phyloP scores from a whole-genome alignment of 1,284 basidiomycete species.

The Tilletia indica region DNA sequence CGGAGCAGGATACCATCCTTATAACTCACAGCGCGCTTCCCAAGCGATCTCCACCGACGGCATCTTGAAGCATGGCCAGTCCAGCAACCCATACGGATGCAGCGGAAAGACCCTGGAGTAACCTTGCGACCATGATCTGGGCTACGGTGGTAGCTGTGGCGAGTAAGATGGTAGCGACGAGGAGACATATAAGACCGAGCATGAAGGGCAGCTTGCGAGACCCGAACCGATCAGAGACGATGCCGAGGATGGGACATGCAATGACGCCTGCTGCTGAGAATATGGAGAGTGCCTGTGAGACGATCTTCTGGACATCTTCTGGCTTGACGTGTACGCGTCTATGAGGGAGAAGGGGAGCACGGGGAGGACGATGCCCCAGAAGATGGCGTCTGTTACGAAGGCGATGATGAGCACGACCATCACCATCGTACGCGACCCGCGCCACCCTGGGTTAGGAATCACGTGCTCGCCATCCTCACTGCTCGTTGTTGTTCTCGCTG shows the following conservation, averaged over 20 bases:
- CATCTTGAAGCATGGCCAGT: slow-evolving; percentile 6
- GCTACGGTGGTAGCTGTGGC: background rate
- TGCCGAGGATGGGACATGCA: slow-evolving; percentile 8
- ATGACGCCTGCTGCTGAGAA: slow-evolving; percentile 2
- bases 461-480: too few species aligned
- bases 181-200: background rate
- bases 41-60: background rate
- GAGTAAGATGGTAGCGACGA: background rate
- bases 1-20: background rate
- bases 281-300: slow-evolving; percentile 4
- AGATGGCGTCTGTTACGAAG: slow-evolving; percentile 1
- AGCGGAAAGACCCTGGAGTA: background rate
- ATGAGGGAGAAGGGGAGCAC: background rate
- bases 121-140: background rate
- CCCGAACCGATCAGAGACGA: background rate
- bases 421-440: background rate
- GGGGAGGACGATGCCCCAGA: background rate
- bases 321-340: background rate
- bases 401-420: background rate
- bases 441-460: background rate
- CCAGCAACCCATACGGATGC: slow-evolving; percentile 1
- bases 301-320: background rate
- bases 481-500: too few species aligned
- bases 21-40: slow-evolving; percentile 4
- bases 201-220: background rate